Percentiles rank a stretch among this genome's conserved stretches.
Conservation (phyloP, 441 rosid species). For the Manihot esculenta region DNA sequence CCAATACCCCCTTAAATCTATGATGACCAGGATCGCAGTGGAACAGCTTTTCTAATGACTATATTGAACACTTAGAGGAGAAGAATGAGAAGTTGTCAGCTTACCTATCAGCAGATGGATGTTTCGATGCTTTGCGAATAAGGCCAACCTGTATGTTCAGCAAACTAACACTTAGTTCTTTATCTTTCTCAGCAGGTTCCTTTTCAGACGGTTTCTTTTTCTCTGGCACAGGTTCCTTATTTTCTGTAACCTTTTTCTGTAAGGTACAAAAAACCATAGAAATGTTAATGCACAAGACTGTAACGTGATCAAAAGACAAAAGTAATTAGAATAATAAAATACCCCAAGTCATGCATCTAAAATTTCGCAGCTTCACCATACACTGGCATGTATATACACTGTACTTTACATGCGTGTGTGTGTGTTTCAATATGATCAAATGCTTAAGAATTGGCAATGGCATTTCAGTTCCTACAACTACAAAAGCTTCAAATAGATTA, state of each 20-base stretch:
- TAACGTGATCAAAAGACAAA: conserved; percentile 6
- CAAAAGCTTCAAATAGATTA: too few relatives aligned
- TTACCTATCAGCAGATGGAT: conserved; percentile 99
- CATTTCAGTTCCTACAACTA: too few relatives aligned
- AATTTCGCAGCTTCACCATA: not conserved
- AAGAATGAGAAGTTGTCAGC: conserved; percentile 19
- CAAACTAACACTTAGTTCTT: conserved; percentile 84
- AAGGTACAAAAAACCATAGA: conserved; percentile 21
- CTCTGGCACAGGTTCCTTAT: conserved; percentile 48
- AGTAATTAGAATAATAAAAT: too few relatives aligned
- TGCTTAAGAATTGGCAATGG: not conserved
- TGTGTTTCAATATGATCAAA: not conserved
- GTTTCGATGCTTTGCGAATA: conserved; percentile 91
- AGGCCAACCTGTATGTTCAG: conserved; percentile 89
- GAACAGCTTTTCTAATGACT: not conserved
- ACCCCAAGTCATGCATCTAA: not conserved
- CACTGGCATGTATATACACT: too few relatives aligned
- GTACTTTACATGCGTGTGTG: too few relatives aligned
- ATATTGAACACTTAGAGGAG: conserved; percentile 10
- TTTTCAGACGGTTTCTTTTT: conserved; percentile 60
- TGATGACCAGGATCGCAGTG: not conserved
- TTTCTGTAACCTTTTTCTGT: conserved; percentile 52
- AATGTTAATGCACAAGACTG: conserved; percentile 11
- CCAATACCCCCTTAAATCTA: conserved; percentile 4
- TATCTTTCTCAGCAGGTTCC: conserved; percentile 63